Percentiles rank a stretch among this genome's conserved stretches.
phyloP scores from a whole-genome alignment of 257 asterid genomes.

The Catharanthus roseus region DNA sequence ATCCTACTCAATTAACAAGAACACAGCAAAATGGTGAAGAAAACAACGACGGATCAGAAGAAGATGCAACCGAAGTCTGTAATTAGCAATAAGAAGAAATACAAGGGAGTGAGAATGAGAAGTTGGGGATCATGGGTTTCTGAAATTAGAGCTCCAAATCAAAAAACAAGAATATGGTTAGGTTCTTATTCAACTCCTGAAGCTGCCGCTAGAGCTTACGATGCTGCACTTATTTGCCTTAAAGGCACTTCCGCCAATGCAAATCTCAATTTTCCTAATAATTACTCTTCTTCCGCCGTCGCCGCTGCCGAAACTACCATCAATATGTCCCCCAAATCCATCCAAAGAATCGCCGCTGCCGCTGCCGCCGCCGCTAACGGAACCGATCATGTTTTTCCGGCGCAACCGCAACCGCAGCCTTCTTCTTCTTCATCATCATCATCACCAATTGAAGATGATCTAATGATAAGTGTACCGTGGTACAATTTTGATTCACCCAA shows the following conservation, averaged over 20 bases:
- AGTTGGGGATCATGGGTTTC: slow-evolving; percentile 95
- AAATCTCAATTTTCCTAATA: slow-evolving; percentile 61
- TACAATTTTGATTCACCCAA: slow-evolving; percentile 71
- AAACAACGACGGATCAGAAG: slow-evolving; percentile 25
- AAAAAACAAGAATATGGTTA: slow-evolving; percentile 84
- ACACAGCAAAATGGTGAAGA: slow-evolving; percentile 50
- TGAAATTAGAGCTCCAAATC: slow-evolving; percentile 92
- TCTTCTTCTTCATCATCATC: slow-evolving; percentile 20
- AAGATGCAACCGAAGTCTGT: not conserved
- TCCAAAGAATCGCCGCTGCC: slow-evolving; percentile 60
- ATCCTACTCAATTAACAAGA: too few species aligned
- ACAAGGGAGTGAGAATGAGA: slow-evolving; percentile 95
- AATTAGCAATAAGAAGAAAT: slow-evolving; percentile 63
- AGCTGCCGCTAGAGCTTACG: slow-evolving; percentile 96
- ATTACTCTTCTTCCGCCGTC: slow-evolving; percentile 13
- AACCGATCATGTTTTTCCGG: slow-evolving; percentile 18
- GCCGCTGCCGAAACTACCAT: not conserved
- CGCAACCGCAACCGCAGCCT: slow-evolving; percentile 18
- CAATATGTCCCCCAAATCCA: slow-evolving; percentile 75
- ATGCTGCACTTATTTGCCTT: slow-evolving; percentile 79
- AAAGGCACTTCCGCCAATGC: slow-evolving; percentile 58
- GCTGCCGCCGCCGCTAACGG: slow-evolving; percentile 31
- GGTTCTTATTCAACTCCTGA: slow-evolving; percentile 93
- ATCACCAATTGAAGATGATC: not conserved
- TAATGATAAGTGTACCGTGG: slow-evolving; percentile 38